These are phyloP conservation scores for Solanum hybrid DNA, from an alignment of 305 asterid species.

Conservation along the genomic window DNA sequence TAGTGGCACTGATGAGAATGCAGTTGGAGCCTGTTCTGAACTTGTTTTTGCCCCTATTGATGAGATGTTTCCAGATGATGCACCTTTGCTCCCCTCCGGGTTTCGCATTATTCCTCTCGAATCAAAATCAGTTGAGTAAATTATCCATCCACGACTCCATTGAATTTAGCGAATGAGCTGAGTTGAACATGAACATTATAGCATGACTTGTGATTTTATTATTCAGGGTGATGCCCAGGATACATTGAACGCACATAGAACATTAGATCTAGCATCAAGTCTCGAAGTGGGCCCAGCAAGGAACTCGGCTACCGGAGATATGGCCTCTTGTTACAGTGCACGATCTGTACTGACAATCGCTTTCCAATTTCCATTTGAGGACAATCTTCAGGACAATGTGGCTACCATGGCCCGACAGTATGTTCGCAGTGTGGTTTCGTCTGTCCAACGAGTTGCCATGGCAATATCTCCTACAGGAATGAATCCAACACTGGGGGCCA, in stretches of 20 bases:
- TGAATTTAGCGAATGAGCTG: not conserved
- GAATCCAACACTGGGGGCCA: constrained; percentile 42
- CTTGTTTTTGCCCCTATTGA: constrained; percentile 87
- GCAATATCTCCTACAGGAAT: constrained; percentile 68
- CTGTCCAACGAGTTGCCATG: constrained; percentile 84
- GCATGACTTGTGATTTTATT: not conserved
- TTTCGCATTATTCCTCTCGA: constrained; percentile 79
- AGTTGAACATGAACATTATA: not conserved
- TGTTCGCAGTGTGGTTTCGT: constrained; percentile 69
- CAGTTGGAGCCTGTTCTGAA: constrained; percentile 76
- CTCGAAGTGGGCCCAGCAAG: constrained; percentile 58
- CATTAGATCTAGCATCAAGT: constrained; percentile 73
- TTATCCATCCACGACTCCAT: not conserved
- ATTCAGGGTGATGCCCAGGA: constrained; percentile 45
- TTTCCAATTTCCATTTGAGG: constrained; percentile 83
- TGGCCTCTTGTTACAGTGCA: constrained; percentile 31
- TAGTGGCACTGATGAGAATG: constrained; percentile 76
- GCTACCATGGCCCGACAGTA: constrained; percentile 83
- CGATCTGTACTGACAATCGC: constrained; percentile 79
- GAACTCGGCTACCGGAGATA: constrained; percentile 18
- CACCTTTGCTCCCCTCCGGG: constrained; percentile 75
- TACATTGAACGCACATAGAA: constrained; percentile 33
- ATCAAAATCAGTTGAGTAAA: constrained; percentile 65
- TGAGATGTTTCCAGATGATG: constrained; percentile 87
- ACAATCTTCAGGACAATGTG: constrained; percentile 62